These are phyloP conservation scores for Sporothrix protearum DNA, from an alignment of 2,329 filamentous ascomycete genomes.

Conservation along the genomic window DNA sequence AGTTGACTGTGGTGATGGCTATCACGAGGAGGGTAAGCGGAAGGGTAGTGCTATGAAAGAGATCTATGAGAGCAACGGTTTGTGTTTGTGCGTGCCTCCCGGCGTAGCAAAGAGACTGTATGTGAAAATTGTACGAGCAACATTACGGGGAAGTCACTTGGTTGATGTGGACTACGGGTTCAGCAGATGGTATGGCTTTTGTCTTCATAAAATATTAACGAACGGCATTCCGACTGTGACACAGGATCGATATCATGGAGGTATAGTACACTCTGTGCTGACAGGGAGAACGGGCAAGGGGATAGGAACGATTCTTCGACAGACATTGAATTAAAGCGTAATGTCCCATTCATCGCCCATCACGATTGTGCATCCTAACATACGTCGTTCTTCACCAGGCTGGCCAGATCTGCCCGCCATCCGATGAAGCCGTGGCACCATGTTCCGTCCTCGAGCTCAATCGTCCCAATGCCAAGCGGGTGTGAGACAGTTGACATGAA, in stretches of 20 bases:
- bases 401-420: slow-evolving; percentile 33
- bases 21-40: not conserved
- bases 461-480: slow-evolving; percentile 38
- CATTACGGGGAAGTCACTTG: not conserved
- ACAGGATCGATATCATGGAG: slow-evolving; percentile 11
- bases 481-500: slow-evolving; percentile 35
- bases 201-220: not conserved
- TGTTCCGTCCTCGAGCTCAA: slow-evolving; percentile 36
- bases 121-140: not conserved
- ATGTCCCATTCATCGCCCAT: too few relatives aligned
- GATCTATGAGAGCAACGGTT: slow-evolving; percentile 17
- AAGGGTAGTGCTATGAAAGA: slow-evolving; percentile 4
- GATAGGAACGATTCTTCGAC: not conserved
- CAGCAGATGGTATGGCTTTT: not conserved
- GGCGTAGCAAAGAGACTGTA: too few relatives aligned
- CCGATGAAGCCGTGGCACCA: slow-evolving; percentile 40
- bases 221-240: not conserved
- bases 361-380: not conserved
- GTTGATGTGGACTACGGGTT: slow-evolving; percentile 2
- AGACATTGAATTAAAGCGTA: not conserved
- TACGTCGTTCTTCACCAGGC: not conserved
- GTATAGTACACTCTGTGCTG: not conserved
- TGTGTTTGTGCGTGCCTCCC: not conserved
- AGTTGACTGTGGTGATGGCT: slow-evolving; percentile 12
- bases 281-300: not conserved